These are phyloP conservation scores for Blastocystis hominis DNA, from an alignment of 352 stramenopile species.

Conservation along the genomic window DNA sequence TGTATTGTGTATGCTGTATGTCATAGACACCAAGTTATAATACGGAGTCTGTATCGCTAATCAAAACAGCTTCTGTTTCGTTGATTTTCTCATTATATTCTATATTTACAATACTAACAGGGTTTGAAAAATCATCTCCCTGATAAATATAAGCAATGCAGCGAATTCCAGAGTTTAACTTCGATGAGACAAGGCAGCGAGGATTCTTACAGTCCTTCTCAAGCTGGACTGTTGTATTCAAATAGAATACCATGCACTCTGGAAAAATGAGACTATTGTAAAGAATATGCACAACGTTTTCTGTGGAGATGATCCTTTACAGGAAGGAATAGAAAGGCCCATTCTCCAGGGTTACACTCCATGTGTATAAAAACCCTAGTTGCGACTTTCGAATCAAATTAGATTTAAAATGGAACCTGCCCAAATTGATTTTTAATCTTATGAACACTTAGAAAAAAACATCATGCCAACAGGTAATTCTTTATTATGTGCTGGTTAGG, in stretches of 20 bases:
- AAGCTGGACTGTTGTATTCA: too few species aligned
- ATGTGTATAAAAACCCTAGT: too few species aligned
- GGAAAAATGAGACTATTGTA: too few species aligned
- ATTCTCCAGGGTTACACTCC: not conserved
- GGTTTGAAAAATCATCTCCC: not conserved
- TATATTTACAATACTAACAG: not conserved
- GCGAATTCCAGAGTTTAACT: too few species aligned
- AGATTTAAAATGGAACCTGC: too few species aligned
- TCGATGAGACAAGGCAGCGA: too few species aligned
- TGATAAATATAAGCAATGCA: not conserved
- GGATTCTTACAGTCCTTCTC: too few species aligned
- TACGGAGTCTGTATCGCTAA: not conserved
- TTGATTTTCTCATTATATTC: not conserved
- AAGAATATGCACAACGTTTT: too few species aligned
- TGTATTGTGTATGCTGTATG: not conserved
- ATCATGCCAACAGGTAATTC: not conserved
- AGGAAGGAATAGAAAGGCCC: not conserved
- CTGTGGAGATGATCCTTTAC: not conserved
- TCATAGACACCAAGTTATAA: not conserved
- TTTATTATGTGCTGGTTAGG: not conserved
- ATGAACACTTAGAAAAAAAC: too few species aligned
- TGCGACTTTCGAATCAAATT: too few species aligned
- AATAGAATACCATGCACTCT: too few species aligned
- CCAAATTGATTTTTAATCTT: too few species aligned
- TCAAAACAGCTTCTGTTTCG: not conserved